Base-by-base conservation (phyloP, 768 basidiomycete species). In the Trametes elegans region DNA sequence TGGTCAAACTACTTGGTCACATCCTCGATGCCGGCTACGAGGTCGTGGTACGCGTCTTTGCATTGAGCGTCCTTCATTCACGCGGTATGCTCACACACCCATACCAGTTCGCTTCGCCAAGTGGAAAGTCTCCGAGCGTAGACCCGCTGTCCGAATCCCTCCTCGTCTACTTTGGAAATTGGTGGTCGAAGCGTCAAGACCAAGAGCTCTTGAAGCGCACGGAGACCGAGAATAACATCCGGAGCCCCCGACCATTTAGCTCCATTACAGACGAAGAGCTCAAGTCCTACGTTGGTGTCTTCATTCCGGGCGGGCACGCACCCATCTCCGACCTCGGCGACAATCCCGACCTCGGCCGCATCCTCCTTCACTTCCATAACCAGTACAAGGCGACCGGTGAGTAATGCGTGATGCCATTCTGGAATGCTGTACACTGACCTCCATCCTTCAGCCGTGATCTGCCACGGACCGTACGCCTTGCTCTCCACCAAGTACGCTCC, bases 291-390 rank as follows among this genome's bases (percentile, higher is more conserved):
- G 40, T 47, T n/a, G 66, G 64, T 14, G 54, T 68, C 38, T 64
- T 68, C 66, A 60, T 66, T 34, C 67, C 67, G 2, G 67, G 67
- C 21, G 67, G 65, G n/a, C 65, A 66, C 41, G 64, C 63, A 9
- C 66, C 67, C 23, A 57, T 64, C 21, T 49, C 58, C 18, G 65
- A 68, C 46, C 52, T 66, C 32, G 62, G 65, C 16, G 48, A 61
- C 44, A 55, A 64, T 41, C 53, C 64, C 10, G 67, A 65, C 8
- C 62, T 68, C n/a, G 65, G 67, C 7, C 51, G 63, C 34, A 66
- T 68, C 31, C 49, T 68, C 16, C 36, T 47, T 27, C 59, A 65
- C 41, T 66, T 65, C 59, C 65, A 65, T 50, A 57, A 64, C 35
- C 27, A 27, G 16, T 38, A 44, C 19, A 68, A 65, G 55, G 60